phyloP scores from a whole-genome alignment of 257 asterid genomes.

The Solanum piurae region DNA sequence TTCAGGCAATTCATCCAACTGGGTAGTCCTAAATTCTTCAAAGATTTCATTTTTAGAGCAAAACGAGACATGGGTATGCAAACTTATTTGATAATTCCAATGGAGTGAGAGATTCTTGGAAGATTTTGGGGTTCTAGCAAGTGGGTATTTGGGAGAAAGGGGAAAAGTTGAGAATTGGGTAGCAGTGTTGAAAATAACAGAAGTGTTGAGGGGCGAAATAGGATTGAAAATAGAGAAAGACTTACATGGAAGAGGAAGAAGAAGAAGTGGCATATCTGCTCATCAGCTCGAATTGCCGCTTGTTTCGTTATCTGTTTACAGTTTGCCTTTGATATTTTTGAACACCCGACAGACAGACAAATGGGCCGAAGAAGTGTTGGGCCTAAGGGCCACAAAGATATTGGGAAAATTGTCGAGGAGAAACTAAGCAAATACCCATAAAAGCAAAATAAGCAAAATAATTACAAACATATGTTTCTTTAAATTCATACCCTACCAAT shows the following conservation, averaged over 20 bases:
- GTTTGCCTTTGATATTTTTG: not conserved
- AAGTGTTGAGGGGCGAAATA: constrained; percentile 11
- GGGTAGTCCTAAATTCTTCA: constrained; percentile 33
- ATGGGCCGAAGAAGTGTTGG: not conserved
- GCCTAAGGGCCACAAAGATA: not conserved
- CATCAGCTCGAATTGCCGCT: constrained; percentile 13
- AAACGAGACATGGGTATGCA: constrained; percentile 23
- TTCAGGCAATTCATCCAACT: constrained; percentile 19
- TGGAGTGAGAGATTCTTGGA: constrained; percentile 16
- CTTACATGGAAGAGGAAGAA: constrained; percentile 30
- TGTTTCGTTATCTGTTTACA: constrained; percentile 2
- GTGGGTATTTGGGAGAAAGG: not conserved
- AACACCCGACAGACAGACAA: not conserved
- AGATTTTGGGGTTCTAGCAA: constrained; percentile 20
- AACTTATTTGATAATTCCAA: constrained; percentile 17
- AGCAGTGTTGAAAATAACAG: constrained; percentile 1
- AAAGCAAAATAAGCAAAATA: too few relatives aligned
- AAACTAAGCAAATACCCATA: too few relatives aligned
- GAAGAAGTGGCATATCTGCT: constrained; percentile 52
- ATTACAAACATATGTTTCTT: too few relatives aligned
- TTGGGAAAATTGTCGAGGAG: too few relatives aligned
- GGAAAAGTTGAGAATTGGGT: constrained; percentile 1
- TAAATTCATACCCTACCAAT: too few relatives aligned
- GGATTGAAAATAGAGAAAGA: constrained; percentile 21
- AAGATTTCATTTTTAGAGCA: constrained; percentile 56